A percentile compares a stretch with the other conserved stretches of the same genome.
Conservation (phyloP, 2,329 filamentous ascomycete species). For the Monosporascus sp. region DNA sequence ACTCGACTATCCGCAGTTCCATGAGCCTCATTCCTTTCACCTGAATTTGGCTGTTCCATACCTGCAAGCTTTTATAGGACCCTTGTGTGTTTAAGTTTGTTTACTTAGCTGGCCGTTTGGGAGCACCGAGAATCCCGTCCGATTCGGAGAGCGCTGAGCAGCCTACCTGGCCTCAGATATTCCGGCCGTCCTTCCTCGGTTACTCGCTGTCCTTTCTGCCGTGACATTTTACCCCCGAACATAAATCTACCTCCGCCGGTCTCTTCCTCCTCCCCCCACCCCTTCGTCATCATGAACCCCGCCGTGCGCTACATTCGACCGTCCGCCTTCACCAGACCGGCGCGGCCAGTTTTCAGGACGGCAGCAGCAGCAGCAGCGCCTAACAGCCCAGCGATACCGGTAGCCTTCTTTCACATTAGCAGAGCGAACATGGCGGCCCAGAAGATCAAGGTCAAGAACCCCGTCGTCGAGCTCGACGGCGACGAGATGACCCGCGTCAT, state of each 20-base stretch:
- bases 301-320: constrained; percentile 23
- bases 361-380: constrained; percentile 11
- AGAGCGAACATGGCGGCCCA: constrained; percentile 52
- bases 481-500: constrained; percentile 98
- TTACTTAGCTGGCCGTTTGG: not conserved
- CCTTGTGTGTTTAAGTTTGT: not conserved
- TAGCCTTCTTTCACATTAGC: constrained; percentile 28
- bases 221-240: not conserved
- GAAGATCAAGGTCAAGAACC: constrained; percentile 99
- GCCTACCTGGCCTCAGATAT: not conserved
- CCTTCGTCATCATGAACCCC: constrained; percentile 20
- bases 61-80: not conserved
- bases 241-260: not conserved
- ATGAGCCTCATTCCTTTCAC: not conserved
- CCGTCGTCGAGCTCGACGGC: constrained; percentile 94
- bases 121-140: not conserved
- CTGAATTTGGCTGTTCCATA: not conserved
- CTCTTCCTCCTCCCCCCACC: not conserved
- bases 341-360: constrained; percentile 21
- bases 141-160: not conserved
- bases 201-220: not conserved
- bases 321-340: constrained; percentile 20
- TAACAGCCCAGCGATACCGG: constrained; percentile 19
- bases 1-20: not conserved
- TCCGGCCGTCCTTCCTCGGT: not conserved